These are phyloP conservation scores for Sicyos baderoa DNA, from an alignment of 306 rosid genomes.

Conservation along the genomic window DNA sequence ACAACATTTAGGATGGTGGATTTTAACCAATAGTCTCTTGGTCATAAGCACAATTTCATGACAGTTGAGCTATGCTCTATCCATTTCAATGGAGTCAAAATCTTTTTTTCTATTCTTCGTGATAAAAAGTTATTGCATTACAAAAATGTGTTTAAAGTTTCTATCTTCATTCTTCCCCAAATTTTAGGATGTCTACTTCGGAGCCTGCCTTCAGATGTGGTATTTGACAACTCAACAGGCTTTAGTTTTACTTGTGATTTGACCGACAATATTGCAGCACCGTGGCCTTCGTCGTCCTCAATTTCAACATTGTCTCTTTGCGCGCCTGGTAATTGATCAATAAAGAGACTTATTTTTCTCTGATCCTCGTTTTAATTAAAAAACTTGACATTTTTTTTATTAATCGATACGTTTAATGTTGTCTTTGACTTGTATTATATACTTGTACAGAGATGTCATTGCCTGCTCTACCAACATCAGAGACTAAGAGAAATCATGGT, in stretches of 20 bases:
- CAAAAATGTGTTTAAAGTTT: not conserved
- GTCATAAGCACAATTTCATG: not conserved
- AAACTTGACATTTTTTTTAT: not conserved
- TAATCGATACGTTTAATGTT: conserved; percentile 10
- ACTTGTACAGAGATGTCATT: conserved; percentile 86
- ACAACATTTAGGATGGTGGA: too few relatives aligned
- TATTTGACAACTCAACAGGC: conserved; percentile 73
- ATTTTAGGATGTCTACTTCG: conserved; percentile 83
- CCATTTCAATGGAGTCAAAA: not conserved
- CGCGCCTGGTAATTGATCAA: conserved; percentile 69
- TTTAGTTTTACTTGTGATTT: conserved; percentile 86
- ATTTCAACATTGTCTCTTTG: conserved; percentile 72
- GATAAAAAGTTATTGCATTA: not conserved
- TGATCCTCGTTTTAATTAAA: not conserved
- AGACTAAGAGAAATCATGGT: conserved; percentile 76
- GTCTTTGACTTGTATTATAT: conserved; percentile 8
- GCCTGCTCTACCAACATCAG: conserved; percentile 85
- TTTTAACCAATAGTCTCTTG: too few relatives aligned
- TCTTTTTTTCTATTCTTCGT: not conserved
- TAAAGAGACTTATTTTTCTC: not conserved
- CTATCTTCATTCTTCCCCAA: not conserved
- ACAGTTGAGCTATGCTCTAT: not conserved
- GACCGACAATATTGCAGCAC: conserved; percentile 85
- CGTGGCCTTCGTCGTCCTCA: conserved; percentile 94
- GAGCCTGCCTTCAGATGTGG: conserved; percentile 80